These are phyloP conservation scores for Aspergillus niger DNA, from an alignment of 2,329 filamentous ascomycete species.

Conservation along the genomic window DNA sequence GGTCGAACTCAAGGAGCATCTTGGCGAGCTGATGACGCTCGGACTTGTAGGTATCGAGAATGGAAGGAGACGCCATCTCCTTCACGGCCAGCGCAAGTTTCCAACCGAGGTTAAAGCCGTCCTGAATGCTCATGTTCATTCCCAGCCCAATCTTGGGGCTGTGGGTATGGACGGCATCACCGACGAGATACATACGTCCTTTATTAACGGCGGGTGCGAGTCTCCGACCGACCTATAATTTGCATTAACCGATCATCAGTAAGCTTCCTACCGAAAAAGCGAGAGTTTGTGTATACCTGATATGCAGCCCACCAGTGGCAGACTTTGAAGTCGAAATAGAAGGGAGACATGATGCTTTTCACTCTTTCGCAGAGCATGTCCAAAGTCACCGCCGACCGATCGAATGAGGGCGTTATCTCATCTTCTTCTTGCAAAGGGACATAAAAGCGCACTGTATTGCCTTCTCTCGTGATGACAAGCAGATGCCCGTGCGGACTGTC, in stretches of 20 bases:
- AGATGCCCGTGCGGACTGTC: slow-evolving; percentile 61
- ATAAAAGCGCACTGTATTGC: slow-evolving; percentile 26
- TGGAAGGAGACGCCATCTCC: slow-evolving; percentile 36
- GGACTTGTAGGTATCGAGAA: slow-evolving; percentile 53
- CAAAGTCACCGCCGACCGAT: slow-evolving; percentile 13
- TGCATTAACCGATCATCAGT: no score
- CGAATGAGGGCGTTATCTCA: background rate
- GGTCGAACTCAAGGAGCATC: slow-evolving; percentile 66
- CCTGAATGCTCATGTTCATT: slow-evolving; percentile 49
- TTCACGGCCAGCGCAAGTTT: slow-evolving; percentile 54
- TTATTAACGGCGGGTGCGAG: slow-evolving; percentile 11
- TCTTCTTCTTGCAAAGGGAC: slow-evolving; percentile 11
- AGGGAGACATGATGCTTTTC: slow-evolving; percentile 10
- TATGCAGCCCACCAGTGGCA: slow-evolving; percentile 20
- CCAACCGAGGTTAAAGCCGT: slow-evolving; percentile 56
- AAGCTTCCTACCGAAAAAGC: background rate
- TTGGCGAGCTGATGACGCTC: slow-evolving; percentile 62
- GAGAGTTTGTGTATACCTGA: background rate
- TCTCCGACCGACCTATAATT: slow-evolving; percentile 12
- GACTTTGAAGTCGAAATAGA: slow-evolving; percentile 10
- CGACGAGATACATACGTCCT: slow-evolving; percentile 14
- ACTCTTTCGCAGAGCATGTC: slow-evolving; percentile 11
- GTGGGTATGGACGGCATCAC: slow-evolving; percentile 17
- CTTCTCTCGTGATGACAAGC: slow-evolving; percentile 65
- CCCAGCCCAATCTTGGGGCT: slow-evolving; percentile 16